Evolutionary conservation across 2,329 filamentous ascomycete species (phyloP).

Genomic region (Fusarium buxicola): DNA sequence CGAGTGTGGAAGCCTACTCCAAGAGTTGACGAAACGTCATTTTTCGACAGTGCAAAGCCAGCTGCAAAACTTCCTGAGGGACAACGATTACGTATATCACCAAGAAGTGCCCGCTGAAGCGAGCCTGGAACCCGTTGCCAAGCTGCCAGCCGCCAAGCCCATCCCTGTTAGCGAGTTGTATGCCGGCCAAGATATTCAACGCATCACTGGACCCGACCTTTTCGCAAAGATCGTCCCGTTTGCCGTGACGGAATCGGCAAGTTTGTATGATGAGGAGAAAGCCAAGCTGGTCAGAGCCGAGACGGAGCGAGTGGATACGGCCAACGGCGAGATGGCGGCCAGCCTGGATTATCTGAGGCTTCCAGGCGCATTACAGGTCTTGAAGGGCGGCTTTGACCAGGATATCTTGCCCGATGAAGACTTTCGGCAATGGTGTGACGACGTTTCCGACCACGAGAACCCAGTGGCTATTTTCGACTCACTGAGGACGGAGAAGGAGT

Average conservation of each 20-base stretch:
- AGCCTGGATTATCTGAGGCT: conserved; percentile 94
- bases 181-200: conserved; percentile 95
- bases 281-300: conserved; percentile 94
- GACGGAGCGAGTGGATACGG: conserved; percentile 90
- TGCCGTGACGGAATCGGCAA: conserved; percentile 95
- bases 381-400: conserved; percentile 93
- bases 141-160: conserved; percentile 93
- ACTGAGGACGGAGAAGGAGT: conserved; percentile 80
- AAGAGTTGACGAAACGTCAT: conserved; percentile 88
- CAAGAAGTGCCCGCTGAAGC: conserved; percentile 90
- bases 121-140: conserved; percentile 82
- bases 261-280: conserved; percentile 98
- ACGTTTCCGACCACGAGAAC: conserved; percentile 86
- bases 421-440: conserved; percentile 93
- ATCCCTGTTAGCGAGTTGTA: conserved; percentile 98
- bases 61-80: conserved; percentile 80
- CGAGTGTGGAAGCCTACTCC: conserved; percentile 79
- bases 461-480: conserved; percentile 83
- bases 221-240: conserved; percentile 97
- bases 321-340: conserved; percentile 95
- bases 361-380: conserved; percentile 86
- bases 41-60: conserved; percentile 83
- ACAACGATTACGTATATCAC: conserved; percentile 99
- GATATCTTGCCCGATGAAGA: conserved; percentile 90
- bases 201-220: conserved; percentile 95